phyloP scores from a whole-genome alignment of 2,329 filamentous ascomycete genomes.

The Epichloe coenophiala region DNA sequence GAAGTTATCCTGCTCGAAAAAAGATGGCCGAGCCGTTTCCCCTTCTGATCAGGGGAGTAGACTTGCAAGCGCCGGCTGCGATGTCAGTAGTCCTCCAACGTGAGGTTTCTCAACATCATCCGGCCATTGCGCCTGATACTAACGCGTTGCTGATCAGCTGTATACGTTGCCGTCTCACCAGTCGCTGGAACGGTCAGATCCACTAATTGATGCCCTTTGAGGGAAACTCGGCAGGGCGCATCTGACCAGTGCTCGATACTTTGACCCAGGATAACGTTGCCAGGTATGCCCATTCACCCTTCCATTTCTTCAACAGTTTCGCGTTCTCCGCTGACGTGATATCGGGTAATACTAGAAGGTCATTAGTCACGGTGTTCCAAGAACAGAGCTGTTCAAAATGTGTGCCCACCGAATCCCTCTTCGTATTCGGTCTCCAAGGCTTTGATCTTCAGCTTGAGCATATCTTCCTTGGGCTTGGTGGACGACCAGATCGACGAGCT shows the following conservation, averaged over 20 bases:
- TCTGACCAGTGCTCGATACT: conserved; percentile 49
- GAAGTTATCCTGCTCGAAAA: neutral
- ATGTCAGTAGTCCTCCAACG: neutral
- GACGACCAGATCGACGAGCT: conserved; percentile 62
- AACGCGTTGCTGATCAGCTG: neutral
- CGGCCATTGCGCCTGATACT: too few species aligned
- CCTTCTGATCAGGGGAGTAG: neutral
- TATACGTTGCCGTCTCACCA: neutral
- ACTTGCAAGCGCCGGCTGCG: neutral
- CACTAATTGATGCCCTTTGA: conserved; percentile 30
- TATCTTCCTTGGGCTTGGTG: conserved; percentile 63
- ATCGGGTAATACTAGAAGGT: conserved; percentile 52
- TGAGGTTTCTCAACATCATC: neutral
- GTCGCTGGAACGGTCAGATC: neutral
- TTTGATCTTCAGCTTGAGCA: conserved; percentile 58
- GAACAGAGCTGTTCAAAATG: neutral
- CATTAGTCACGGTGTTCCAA: conserved; percentile 6
- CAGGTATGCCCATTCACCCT: conserved; percentile 71
- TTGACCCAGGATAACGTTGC: conserved; percentile 65
- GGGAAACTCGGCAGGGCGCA: conserved; percentile 64
- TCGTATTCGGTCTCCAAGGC: conserved; percentile 67
- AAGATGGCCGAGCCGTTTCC: neutral
- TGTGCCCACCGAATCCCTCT: conserved; percentile 60
- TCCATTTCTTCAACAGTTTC: conserved; percentile 57
- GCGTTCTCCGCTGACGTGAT: conserved; percentile 54